Conservation (phyloP, 768 basidiomycete species). For the Tulasnella sp. region DNA sequence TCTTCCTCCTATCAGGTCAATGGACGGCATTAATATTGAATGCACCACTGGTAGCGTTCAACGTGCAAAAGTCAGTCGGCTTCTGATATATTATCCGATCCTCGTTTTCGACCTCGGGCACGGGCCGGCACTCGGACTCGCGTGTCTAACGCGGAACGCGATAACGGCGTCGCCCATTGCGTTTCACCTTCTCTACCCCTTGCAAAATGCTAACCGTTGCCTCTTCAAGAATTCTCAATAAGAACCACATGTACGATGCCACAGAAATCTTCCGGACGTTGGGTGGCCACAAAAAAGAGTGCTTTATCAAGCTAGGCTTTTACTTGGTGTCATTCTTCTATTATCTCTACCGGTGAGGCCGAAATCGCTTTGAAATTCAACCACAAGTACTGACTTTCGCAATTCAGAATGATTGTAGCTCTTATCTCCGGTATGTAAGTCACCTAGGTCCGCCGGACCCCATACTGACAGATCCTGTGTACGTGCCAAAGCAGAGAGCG, state of each 20-base stretch:
- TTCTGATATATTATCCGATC: neutral
- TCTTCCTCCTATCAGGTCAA: slow-evolving; percentile 93
- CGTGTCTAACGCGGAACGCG: too few relatives aligned
- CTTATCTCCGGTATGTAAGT: slow-evolving; percentile 50
- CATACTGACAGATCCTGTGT: neutral
- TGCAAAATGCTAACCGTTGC: neutral
- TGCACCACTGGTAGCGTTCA: slow-evolving; percentile 72
- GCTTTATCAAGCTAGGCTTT: slow-evolving; percentile 88
- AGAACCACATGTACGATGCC: slow-evolving; percentile 97
- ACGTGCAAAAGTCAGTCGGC: slow-evolving; percentile 78
- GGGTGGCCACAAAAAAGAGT: slow-evolving; percentile 88
- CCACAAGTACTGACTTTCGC: neutral
- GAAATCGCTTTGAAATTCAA: neutral
- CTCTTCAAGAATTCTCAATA: slow-evolving; percentile 62
- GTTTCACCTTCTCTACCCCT: neutral
- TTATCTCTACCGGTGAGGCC: slow-evolving; percentile 73
- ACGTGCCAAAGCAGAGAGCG: neutral
- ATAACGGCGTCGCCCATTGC: too few relatives aligned
- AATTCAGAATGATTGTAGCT: slow-evolving; percentile 67
- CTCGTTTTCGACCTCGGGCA: neutral
- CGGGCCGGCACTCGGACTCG: too few relatives aligned
- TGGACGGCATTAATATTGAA: slow-evolving; percentile 90
- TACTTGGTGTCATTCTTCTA: slow-evolving; percentile 88
- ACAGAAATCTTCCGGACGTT: slow-evolving; percentile 98
- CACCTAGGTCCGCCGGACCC: neutral